These are phyloP conservation scores for Ophiostoma sp. DNA, from an alignment of 2,329 filamentous ascomycete species.

Conservation along the genomic window DNA sequence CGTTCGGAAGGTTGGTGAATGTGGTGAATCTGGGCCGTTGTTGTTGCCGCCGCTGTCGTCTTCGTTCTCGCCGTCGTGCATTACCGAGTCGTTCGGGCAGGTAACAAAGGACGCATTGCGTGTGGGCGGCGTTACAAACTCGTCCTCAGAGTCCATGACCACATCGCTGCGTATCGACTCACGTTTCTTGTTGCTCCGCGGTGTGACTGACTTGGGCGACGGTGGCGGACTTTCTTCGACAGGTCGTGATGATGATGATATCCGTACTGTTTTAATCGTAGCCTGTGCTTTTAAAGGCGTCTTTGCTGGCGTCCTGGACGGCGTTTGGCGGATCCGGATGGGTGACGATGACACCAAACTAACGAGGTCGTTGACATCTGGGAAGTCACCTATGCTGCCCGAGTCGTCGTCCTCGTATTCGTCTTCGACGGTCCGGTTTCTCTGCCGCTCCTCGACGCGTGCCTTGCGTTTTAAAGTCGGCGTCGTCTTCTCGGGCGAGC, in stretches of 20 bases:
- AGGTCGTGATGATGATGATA: not conserved
- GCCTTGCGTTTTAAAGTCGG: not conserved
- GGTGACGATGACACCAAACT: conserved; percentile 43
- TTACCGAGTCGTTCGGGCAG: conserved; percentile 23
- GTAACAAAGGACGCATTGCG: conserved; percentile 39
- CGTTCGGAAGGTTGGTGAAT: conserved; percentile 15
- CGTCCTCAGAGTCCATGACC: conserved; percentile 60
- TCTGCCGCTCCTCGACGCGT: conserved; percentile 33
- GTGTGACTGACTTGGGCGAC: conserved; percentile 16
- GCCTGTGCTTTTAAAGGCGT: not conserved
- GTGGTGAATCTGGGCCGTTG: conserved; percentile 1
- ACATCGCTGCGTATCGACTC: conserved; percentile 36
- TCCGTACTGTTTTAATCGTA: not conserved
- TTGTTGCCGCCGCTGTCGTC: not conserved
- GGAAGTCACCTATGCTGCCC: conserved; percentile 49
- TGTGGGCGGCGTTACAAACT: conserved; percentile 48
- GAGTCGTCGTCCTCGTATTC: conserved; percentile 34
- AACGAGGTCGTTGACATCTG: conserved; percentile 53
- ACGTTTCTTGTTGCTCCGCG: conserved; percentile 24
- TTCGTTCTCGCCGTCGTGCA: conserved; percentile 2
- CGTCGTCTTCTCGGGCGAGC: conserved; percentile 15
- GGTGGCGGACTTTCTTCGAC: not conserved
- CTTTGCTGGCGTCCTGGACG: not conserved
- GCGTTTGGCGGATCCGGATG: conserved; percentile 28
- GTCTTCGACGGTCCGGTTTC: conserved; percentile 20